Base-by-base conservation (phyloP, 2,329 filamentous ascomycete species). In the Daldinia eschscholtzii region DNA sequence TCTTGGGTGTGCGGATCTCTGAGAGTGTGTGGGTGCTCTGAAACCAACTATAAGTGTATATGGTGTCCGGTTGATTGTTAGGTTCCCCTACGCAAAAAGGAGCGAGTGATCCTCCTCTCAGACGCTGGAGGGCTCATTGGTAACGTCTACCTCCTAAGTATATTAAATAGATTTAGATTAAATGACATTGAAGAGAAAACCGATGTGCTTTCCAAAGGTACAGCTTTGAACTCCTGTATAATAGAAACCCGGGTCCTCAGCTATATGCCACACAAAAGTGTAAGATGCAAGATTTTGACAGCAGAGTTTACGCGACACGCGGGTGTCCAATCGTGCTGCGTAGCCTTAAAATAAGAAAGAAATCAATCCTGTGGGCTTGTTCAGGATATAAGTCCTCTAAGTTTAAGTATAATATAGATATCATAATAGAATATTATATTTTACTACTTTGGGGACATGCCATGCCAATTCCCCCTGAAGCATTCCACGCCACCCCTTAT, bases 31-130 rank as follows among this genome's bases (percentile, higher is more conserved):
- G 57, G 60, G 20, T n/a, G 18, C 28, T 30, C 35, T 61, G 67
- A 70, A 67, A 69, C 59, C 28, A 58, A 37, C 44, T 55, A 42
- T 12, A 62, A 52, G 30, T 28, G 58, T 41, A 58, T 65, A 62
- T 57, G 4, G 23, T 30, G 28, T n/a, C 20, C 41, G 62, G 41
- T 6, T 35, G 30, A n/a, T n/a, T 20, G 20, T 26, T 57, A 28
- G 4, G 52, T n/a, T 30, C 15, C 23, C 53, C 30, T 44, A 35
- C 18, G 12, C 26, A 37, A 15, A 48, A 37, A 13, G 35, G 10
- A 39, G 35, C 13, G 35, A 12, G 4, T 39, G 35, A 5, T 2
- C 12, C 35, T 15, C 12, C 13, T 15, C 35, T 23, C 4, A 53
- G 46, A n/a, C 30, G 23, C 26, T 7, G 15, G 9, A 6, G 46